Conservation (phyloP, 148 eudicot genomes). For the Chenopodium suecicum region DNA sequence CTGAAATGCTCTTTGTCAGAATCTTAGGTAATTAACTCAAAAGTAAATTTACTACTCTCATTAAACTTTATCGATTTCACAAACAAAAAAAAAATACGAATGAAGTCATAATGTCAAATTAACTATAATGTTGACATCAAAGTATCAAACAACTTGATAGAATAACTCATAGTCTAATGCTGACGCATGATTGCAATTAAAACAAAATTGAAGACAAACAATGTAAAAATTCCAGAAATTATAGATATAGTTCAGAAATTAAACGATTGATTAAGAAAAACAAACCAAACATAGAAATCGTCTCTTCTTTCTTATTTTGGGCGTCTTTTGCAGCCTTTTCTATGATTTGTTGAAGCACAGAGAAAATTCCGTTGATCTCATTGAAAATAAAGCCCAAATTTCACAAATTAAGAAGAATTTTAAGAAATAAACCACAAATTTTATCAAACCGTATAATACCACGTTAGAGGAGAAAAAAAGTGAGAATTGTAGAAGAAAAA, state of each 20-base stretch:
- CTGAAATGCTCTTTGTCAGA: constrained; percentile 49
- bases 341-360: constrained; percentile 66
- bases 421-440: neutral
- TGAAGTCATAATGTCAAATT: neutral
- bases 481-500: too few species aligned
- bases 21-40: neutral
- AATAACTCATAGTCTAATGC: neutral
- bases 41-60: neutral
- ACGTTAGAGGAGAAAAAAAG: too few species aligned
- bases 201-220: neutral
- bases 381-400: constrained; percentile 38
- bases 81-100: too few species aligned
- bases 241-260: neutral
- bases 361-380: constrained; percentile 76
- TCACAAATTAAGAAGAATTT: neutral
- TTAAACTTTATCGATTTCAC: neutral
- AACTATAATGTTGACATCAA: too few species aligned
- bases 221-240: neutral
- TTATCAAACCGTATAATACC: too few species aligned
- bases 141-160: neutral
- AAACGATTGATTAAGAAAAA: neutral
- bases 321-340: constrained; percentile 82
- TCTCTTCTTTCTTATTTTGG: constrained; percentile 85
- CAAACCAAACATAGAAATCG: constrained; percentile 61
- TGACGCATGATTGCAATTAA: neutral